Evolutionary conservation across 495 filamentous ascomycete genomes (phyloP).

Genomic region (Lichenothelia convexa): DNA sequence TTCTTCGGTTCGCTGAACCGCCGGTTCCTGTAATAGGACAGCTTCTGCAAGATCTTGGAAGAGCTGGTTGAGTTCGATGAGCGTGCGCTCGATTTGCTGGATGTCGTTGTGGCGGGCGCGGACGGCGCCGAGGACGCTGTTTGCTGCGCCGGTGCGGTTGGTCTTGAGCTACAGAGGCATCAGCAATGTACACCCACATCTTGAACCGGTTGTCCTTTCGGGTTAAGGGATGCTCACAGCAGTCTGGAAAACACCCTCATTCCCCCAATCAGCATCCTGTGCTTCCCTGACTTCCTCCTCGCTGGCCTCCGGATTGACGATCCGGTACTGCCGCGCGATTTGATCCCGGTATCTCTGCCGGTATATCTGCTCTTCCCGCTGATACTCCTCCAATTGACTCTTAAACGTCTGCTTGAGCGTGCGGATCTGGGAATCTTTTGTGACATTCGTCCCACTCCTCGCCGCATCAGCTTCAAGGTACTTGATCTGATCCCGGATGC

Average conservation of each 20-base stretch:
- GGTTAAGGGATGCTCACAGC: conserved; percentile 33
- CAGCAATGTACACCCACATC: too few species aligned
- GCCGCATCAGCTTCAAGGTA: conserved; percentile 42
- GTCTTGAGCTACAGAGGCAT: conserved; percentile 48
- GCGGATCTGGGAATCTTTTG: conserved; percentile 44
- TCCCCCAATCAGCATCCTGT: conserved; percentile 46
- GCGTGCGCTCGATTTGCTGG: conserved; percentile 47
- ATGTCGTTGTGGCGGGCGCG: conserved; percentile 63
- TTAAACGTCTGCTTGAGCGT: conserved; percentile 47
- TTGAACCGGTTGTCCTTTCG: too few species aligned
- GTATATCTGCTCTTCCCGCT: conserved; percentile 47
- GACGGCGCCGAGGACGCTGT: conserved; percentile 47
- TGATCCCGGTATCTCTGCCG: conserved; percentile 46
- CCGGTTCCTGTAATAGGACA: conserved; percentile 42
- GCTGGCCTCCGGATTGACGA: conserved; percentile 55
- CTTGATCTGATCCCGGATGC: conserved; percentile 51
- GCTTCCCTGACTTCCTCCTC: conserved; percentile 46
- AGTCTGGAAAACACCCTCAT: conserved; percentile 59
- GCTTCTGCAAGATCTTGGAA: conserved; percentile 49
- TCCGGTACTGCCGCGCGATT: conserved; percentile 54
- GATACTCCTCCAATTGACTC: conserved; percentile 41
- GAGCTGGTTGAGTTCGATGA: conserved; percentile 43
- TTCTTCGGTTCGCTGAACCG: conserved; percentile 33
- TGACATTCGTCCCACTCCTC: conserved; percentile 32
- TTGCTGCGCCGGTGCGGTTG: conserved; percentile 46